Conservation (phyloP, 202 grass and related monocot species). For the Alloteropsis angusta region DNA sequence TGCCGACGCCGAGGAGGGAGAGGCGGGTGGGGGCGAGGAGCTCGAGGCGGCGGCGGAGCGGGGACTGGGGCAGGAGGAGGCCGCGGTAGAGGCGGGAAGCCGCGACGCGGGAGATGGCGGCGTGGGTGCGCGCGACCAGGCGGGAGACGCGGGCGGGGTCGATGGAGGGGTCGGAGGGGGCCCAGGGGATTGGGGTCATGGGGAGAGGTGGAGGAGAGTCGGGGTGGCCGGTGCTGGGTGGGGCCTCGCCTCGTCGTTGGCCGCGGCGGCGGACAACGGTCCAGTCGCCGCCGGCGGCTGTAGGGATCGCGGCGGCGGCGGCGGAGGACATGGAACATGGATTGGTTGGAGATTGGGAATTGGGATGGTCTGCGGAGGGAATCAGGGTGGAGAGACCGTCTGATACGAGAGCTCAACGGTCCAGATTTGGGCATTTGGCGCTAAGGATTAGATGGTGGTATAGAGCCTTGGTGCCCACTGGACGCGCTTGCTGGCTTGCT, state of each 20-base stretch:
- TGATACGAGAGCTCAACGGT: background rate
- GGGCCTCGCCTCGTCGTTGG: background rate
- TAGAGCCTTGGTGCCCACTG: too few species aligned
- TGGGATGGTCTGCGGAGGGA: background rate
- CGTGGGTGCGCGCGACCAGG: slow-evolving; percentile 32
- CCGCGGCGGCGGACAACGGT: slow-evolving; percentile 41
- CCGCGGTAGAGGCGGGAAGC: slow-evolving; percentile 41
- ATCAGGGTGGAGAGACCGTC: background rate
- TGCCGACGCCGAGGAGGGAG: slow-evolving; percentile 69
- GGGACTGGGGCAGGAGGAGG: slow-evolving; percentile 20
- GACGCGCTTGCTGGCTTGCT: too few species aligned
- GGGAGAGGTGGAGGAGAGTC: slow-evolving; percentile 10
- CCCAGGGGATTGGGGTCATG: slow-evolving; percentile 33
- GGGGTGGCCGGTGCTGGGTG: background rate
- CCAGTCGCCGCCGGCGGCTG: slow-evolving; percentile 24
- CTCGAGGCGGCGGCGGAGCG: slow-evolving; percentile 4
- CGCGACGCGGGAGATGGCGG: slow-evolving; percentile 39
- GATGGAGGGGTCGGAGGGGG: slow-evolving; percentile 43
- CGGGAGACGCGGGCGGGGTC: slow-evolving; percentile 34
- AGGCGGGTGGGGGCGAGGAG: slow-evolving; percentile 22
- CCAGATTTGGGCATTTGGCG: background rate
- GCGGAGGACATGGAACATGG: slow-evolving; percentile 12
- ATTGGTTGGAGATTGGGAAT: background rate
- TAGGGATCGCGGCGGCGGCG: background rate
- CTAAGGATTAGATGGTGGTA: background rate